These are phyloP conservation scores for Xylariaceae sp. DNA, from an alignment of 2,329 filamentous ascomycete species.

Conservation along the genomic window DNA sequence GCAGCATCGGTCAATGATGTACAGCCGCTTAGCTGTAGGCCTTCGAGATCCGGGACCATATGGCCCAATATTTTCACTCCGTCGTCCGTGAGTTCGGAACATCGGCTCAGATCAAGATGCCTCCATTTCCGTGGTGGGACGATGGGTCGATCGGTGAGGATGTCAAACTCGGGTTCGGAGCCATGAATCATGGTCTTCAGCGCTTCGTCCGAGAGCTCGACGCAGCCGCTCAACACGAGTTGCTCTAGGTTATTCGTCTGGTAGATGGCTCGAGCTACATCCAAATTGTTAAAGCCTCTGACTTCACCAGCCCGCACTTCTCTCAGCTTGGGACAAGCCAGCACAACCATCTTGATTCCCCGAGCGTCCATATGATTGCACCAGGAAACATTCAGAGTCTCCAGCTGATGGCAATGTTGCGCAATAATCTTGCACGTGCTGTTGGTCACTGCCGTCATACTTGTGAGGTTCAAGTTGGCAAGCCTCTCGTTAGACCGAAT, in stretches of 20 bases:
- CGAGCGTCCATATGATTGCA: conserved; percentile 77
- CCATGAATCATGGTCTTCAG: conserved; percentile 72
- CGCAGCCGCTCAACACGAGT: conserved; percentile 74
- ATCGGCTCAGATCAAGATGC: conserved; percentile 79
- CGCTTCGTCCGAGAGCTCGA: conserved; percentile 67
- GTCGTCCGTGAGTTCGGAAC: conserved; percentile 61
- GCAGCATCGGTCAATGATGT: conserved; percentile 65
- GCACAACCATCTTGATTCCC: conserved; percentile 65
- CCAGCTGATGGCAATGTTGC: conserved; percentile 70
- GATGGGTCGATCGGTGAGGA: conserved; percentile 67
- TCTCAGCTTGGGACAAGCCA: conserved; percentile 63
- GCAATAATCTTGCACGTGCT: conserved; percentile 80
- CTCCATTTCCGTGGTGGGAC: conserved; percentile 72
- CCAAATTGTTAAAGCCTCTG: conserved; percentile 65
- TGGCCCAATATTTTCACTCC: conserved; percentile 66
- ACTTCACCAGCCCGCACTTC: conserved; percentile 81
- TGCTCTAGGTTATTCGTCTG: conserved; percentile 72
- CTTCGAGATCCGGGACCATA: conserved; percentile 72
- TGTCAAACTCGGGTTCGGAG: conserved; percentile 66
- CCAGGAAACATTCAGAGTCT: conserved; percentile 86
- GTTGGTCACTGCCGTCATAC: conserved; percentile 72
- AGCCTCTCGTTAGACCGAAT: conserved; percentile 67
- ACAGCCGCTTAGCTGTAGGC: conserved; percentile 75
- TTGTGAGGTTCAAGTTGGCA: conserved; percentile 79
- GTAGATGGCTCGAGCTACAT: conserved; percentile 69